Evolutionary conservation across 192 early-diverging fungal genomes (phyloP).

Genomic region (Radiomyces spectabilis): DNA sequence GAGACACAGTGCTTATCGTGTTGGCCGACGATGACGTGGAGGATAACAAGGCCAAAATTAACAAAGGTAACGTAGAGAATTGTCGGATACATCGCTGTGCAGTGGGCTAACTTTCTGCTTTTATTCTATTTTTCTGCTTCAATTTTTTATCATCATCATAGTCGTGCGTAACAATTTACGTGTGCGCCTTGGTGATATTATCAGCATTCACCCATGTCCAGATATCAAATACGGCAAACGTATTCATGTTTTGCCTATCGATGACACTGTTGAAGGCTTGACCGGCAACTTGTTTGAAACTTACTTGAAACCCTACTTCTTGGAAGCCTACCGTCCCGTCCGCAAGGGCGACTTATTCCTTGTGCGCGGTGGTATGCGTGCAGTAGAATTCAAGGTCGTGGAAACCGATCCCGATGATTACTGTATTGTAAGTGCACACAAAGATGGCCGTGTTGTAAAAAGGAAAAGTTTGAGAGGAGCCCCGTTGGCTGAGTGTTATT

Average conservation of each 20-base stretch:
- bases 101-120: not conserved
- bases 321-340: constrained; percentile 96
- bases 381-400: constrained; percentile 98
- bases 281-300: constrained; percentile 97
- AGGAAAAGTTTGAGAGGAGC: not conserved
- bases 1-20: constrained; percentile 93
- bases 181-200: constrained; percentile 92
- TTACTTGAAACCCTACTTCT: constrained; percentile 97
- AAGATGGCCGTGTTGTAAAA: not conserved
- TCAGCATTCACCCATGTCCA: constrained; percentile 87
- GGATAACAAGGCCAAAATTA: constrained; percentile 87
- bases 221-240: constrained; percentile 98
- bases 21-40: constrained; percentile 89
- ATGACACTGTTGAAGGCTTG: constrained; percentile 96
- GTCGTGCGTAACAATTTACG: constrained; percentile 95
- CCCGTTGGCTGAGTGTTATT: not conserved
- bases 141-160: constrained; percentile 16
- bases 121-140: not conserved
- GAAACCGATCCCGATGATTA: constrained; percentile 92
- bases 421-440: constrained; percentile 74
- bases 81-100: not conserved
- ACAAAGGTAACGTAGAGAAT: constrained; percentile 54
- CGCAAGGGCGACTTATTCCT: constrained; percentile 92
- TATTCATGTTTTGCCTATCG: constrained; percentile 94
- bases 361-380: constrained; percentile 93